Percentiles rank a stretch among this genome's conserved stretches.
These are phyloP conservation scores for Pseudozyma flocculosa DNA, from an alignment of 1,284 basidiomycete genomes.

Conservation along the genomic window DNA sequence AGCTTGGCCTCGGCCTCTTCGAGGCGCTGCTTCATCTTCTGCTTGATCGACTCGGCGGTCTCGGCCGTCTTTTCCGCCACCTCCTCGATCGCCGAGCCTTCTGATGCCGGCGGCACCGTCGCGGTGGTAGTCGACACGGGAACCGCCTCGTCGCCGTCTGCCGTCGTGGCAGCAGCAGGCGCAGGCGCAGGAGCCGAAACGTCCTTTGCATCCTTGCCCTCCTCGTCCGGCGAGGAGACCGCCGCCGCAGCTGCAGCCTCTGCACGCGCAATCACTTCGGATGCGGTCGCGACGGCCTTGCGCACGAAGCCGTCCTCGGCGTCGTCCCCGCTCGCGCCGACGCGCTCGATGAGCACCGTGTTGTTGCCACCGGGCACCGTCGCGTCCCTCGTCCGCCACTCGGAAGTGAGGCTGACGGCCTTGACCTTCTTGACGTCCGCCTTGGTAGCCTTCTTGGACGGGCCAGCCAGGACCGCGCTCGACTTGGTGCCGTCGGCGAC, in stretches of 20 bases:
- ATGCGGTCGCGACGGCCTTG: neutral
- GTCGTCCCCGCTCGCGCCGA: conserved; percentile 1
- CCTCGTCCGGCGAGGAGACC: too few species aligned
- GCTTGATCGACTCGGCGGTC: conserved; percentile 1
- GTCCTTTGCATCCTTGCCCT: too few species aligned
- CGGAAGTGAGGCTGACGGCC: conserved; percentile 21
- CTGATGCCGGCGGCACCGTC: too few species aligned
- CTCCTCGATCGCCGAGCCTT: neutral
- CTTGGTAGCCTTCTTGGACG: conserved; percentile 12
- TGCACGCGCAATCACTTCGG: neutral
- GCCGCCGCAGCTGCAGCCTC: neutral
- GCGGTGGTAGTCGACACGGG: too few species aligned
- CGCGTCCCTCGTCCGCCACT: conserved; percentile 41
- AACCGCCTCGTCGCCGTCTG: too few species aligned
- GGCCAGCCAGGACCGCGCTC: too few species aligned
- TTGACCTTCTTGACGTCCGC: conserved; percentile 32
- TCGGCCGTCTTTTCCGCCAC: neutral
- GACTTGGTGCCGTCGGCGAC: too few species aligned
- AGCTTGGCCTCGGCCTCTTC: conserved; percentile 27
- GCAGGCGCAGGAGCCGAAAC: too few species aligned
- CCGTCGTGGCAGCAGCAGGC: too few species aligned
- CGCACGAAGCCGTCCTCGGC: neutral
- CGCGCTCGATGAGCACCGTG: conserved; percentile 33
- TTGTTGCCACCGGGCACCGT: conserved; percentile 32
- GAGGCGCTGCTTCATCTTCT: conserved; percentile 29